phyloP scores from a whole-genome alignment of 1,284 basidiomycete species.

The Moesziomyces parantarcticus region DNA sequence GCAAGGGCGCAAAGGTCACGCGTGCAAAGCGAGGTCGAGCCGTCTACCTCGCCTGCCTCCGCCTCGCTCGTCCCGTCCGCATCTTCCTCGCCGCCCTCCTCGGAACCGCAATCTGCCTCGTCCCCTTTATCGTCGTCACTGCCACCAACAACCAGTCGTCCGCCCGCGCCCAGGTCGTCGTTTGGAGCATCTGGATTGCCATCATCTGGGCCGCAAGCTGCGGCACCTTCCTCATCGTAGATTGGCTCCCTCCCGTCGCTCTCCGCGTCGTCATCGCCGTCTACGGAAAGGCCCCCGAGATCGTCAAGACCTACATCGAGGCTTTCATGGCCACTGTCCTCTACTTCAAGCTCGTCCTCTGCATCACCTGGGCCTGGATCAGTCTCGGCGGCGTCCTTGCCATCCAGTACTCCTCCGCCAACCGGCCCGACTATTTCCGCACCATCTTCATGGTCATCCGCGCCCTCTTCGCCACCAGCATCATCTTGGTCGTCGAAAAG shows the following conservation, averaged over 20 bases:
- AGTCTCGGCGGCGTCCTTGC: constrained; percentile 59
- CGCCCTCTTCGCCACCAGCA: constrained; percentile 58
- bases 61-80: constrained; percentile 61
- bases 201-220: constrained; percentile 63
- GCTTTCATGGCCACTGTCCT: constrained; percentile 56
- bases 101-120: constrained; percentile 55
- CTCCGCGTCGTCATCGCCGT: constrained; percentile 57
- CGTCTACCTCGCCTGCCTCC: constrained; percentile 56
- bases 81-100: constrained; percentile 55
- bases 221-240: constrained; percentile 60
- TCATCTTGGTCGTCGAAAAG: constrained; percentile 62
- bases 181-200: constrained; percentile 64
- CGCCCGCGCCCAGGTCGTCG: constrained; percentile 50
- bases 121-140: constrained; percentile 63
- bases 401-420: constrained; percentile 32
- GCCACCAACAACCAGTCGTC: constrained; percentile 30
- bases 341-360: constrained; percentile 62
- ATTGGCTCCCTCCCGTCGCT: constrained; percentile 52
- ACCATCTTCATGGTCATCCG: constrained; percentile 51
- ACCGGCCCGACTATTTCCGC: constrained; percentile 53
- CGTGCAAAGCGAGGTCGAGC: constrained; percentile 55
- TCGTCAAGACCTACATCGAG: constrained; percentile 58
- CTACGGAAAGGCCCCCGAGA: constrained; percentile 59
- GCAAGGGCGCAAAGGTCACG: constrained; percentile 29
- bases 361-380: constrained; percentile 66